Conservation (phyloP, 2,329 filamentous ascomycete genomes). For the Seiridium unicorne region DNA sequence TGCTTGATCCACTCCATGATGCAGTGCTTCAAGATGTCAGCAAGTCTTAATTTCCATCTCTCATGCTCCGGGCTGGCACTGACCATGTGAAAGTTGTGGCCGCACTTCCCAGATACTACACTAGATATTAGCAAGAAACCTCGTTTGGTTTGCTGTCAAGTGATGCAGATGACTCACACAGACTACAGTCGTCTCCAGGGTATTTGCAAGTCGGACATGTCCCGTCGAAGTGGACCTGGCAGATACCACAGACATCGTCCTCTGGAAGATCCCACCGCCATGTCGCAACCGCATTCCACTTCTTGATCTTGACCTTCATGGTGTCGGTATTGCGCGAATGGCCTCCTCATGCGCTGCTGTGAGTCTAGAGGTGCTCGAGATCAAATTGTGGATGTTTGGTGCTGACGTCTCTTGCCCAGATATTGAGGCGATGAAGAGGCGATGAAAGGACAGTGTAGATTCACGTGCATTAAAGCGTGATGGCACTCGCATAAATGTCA, state of each 20-base stretch:
- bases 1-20: conserved; percentile 96
- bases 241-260: conserved; percentile 97
- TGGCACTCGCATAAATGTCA: background rate
- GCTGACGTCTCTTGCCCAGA: background rate
- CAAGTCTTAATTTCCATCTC: conserved; percentile 7
- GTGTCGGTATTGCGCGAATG: conserved; percentile 11
- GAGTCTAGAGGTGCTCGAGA: no score
- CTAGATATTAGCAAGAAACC: conserved; percentile 7
- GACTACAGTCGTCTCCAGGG: conserved; percentile 90
- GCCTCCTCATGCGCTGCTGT: background rate
- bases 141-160: background rate
- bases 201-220: conserved; percentile 98
- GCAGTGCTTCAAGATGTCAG: conserved; percentile 67
- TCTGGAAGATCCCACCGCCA: conserved; percentile 98
- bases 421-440: background rate
- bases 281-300: conserved; percentile 91
- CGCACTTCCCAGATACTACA: conserved; percentile 90
- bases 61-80: conserved; percentile 48
- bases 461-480: background rate
- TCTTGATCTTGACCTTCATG: conserved; percentile 95
- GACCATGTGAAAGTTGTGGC: conserved; percentile 97
- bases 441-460: background rate
- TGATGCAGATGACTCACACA: conserved; percentile 58
- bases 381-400: no score
- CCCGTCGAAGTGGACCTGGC: conserved; percentile 95